A percentile compares a stretch with the other conserved stretches of the same genome.
phyloP scores from a whole-genome alignment of 768 basidiomycete genomes.

The Boletus subparvulus region DNA sequence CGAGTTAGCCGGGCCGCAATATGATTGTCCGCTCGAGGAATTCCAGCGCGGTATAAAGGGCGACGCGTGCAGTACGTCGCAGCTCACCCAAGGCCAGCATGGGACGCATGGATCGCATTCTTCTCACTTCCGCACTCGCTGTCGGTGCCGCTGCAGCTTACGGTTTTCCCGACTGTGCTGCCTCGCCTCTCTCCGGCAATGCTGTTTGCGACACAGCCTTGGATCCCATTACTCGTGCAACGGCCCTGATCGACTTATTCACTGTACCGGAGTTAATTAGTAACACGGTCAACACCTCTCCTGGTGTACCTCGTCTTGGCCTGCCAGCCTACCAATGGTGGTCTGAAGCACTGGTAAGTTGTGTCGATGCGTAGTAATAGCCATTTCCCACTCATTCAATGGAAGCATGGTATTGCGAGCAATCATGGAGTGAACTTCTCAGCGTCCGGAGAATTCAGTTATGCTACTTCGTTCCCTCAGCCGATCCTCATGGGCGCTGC shows the following conservation, averaged over 20 bases:
- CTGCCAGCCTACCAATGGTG: constrained; percentile 60
- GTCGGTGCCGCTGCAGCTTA: constrained; percentile 19
- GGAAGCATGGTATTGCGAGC: constrained; percentile 52
- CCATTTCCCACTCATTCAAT: neutral
- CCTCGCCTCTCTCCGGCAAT: constrained; percentile 44
- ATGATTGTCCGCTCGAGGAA: neutral
- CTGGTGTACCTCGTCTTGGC: constrained; percentile 55
- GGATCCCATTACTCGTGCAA: constrained; percentile 46
- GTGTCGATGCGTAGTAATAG: neutral
- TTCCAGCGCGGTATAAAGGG: neutral
- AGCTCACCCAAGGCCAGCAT: neutral
- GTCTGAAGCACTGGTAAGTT: constrained; percentile 54
- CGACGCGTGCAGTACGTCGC: neutral
- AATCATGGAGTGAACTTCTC: constrained; percentile 56
- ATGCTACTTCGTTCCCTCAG: constrained; percentile 58
- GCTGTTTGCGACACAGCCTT: constrained; percentile 48
- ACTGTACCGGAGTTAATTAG: constrained; percentile 50
- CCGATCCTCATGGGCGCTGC: constrained; percentile 55
- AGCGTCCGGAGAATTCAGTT: constrained; percentile 49
- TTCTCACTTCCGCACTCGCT: constrained; percentile 1
- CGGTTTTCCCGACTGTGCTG: constrained; percentile 50
- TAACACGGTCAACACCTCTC: constrained; percentile 50
- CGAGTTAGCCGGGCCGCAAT: neutral
- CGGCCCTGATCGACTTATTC: constrained; percentile 49
- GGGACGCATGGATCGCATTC: neutral